Conservation (phyloP, 1,284 basidiomycete genomes). For the Heterobasidion annosum region DNA sequence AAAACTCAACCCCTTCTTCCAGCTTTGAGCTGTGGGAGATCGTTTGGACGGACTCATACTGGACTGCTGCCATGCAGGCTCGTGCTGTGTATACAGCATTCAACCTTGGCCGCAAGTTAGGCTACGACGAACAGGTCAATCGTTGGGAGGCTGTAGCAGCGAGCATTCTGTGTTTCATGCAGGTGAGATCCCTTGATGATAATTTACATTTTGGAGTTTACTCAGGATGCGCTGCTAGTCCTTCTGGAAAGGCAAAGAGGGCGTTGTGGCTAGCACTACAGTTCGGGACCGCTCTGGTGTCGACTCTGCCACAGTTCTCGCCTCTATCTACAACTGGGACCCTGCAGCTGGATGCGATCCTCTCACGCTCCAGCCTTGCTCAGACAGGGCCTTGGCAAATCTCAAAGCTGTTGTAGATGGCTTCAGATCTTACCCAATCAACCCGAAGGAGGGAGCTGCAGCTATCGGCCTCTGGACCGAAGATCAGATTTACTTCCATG, state of each 20-base stretch:
- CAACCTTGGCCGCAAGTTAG: constrained; percentile 24
- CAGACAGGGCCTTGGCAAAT: constrained; percentile 44
- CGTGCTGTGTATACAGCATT: constrained; percentile 32
- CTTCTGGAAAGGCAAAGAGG: constrained; percentile 29
- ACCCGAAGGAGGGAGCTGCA: constrained; percentile 31
- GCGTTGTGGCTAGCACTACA: constrained; percentile 30
- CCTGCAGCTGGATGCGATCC: constrained; percentile 39
- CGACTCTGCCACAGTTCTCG: constrained; percentile 35
- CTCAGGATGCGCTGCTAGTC: constrained; percentile 14
- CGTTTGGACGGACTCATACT: constrained; percentile 34
- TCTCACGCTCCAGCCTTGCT: constrained; percentile 50
- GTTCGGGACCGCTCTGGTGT: constrained; percentile 30
- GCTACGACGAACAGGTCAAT: constrained; percentile 23
- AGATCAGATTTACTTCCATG: constrained; percentile 40
- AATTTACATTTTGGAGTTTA: too few species aligned
- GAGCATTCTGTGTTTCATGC: constrained; percentile 33
- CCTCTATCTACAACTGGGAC: constrained; percentile 40
- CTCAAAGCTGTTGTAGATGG: constrained; percentile 42
- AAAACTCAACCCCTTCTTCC: constrained; percentile 1
- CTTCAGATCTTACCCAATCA: constrained; percentile 43
- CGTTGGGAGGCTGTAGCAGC: constrained; percentile 20
- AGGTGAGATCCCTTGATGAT: constrained; percentile 15
- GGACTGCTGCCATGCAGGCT: constrained; percentile 37
- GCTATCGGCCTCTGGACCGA: constrained; percentile 49
- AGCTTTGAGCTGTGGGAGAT: constrained; percentile 44